Evolutionary conservation across 2,329 filamentous ascomycete species (phyloP).

Genomic region (Trichoderma aggressivum): DNA sequence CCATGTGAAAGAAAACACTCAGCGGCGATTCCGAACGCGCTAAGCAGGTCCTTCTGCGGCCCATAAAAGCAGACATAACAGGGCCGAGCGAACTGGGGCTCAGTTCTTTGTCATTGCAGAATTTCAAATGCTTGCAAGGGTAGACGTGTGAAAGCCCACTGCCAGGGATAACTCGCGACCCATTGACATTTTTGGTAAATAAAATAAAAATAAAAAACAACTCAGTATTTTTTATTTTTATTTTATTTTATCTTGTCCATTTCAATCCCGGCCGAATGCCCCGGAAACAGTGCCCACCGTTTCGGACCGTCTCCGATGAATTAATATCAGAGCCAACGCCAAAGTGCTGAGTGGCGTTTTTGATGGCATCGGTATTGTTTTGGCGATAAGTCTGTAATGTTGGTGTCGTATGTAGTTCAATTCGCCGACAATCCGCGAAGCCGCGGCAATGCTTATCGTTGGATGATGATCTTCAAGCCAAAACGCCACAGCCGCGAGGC

Average conservation of each 20-base stretch:
- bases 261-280: background rate
- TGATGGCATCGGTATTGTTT: background rate
- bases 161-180: background rate
- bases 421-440: background rate
- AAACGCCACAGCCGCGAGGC: slow-evolving; percentile 2
- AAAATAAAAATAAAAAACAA: background rate
- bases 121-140: background rate
- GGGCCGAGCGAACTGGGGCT: background rate
- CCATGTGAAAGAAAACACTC: background rate
- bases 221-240: background rate
- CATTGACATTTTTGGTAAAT: background rate
- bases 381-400: background rate
- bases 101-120: background rate
- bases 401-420: background rate
- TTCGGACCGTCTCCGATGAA: slow-evolving; percentile 10
- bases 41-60: background rate
- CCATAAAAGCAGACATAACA: background rate
- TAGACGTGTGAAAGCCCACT: slow-evolving; percentile 4
- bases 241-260: background rate
- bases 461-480: background rate
- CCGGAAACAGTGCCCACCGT: background rate
- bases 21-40: slow-evolving; percentile 11
- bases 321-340: background rate
- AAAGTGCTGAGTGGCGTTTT: background rate
- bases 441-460: background rate